A percentile compares a stretch with the other conserved stretches of the same genome.
Evolutionary conservation across 352 stramenopile genomes (phyloP).

Genomic region (Globisporangium paddicum): DNA sequence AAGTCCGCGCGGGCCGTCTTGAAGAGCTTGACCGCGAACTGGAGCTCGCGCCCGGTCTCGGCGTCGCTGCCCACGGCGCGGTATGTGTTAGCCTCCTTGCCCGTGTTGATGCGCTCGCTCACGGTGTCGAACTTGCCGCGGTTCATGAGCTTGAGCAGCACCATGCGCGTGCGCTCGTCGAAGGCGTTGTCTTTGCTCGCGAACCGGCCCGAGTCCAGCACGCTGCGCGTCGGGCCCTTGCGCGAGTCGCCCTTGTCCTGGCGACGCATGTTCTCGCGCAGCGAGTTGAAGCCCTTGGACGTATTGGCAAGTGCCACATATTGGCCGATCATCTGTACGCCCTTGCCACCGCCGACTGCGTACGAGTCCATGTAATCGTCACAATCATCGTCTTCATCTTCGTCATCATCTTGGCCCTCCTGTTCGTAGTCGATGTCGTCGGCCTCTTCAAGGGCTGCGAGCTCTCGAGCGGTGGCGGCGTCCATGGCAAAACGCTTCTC

Average conservation of each 20-base stretch:
- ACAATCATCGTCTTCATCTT: constrained; percentile 19
- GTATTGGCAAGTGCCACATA: constrained; percentile 6
- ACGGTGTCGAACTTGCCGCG: constrained; percentile 30
- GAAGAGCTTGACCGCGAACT: constrained; percentile 65
- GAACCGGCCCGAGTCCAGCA: constrained; percentile 24
- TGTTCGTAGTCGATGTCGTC: constrained; percentile 11
- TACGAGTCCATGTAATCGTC: constrained; percentile 19
- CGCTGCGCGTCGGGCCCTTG: constrained; percentile 10
- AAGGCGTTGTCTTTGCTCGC: constrained; percentile 41
- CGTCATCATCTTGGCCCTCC: constrained; percentile 5
- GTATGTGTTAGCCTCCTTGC: constrained; percentile 46
- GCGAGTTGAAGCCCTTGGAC: constrained; percentile 17
- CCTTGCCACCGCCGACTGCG: not conserved
- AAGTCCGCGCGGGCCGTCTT: constrained; percentile 54
- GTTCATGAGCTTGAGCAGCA: constrained; percentile 48
- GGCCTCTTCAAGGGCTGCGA: not conserved
- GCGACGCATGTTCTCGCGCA: constrained; percentile 29
- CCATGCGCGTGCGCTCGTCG: constrained; percentile 39
- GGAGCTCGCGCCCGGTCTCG: constrained; percentile 16
- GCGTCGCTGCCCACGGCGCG: constrained; percentile 30
- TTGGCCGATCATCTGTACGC: constrained; percentile 2
- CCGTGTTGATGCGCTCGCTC: constrained; percentile 40
- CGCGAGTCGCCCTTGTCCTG: constrained; percentile 24
- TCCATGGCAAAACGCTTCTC: constrained; percentile 9
- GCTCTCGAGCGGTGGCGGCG: constrained; percentile 3